Base-by-base conservation (phyloP, 495 filamentous ascomycete species). In the Chaetomidium leptoderma region DNA sequence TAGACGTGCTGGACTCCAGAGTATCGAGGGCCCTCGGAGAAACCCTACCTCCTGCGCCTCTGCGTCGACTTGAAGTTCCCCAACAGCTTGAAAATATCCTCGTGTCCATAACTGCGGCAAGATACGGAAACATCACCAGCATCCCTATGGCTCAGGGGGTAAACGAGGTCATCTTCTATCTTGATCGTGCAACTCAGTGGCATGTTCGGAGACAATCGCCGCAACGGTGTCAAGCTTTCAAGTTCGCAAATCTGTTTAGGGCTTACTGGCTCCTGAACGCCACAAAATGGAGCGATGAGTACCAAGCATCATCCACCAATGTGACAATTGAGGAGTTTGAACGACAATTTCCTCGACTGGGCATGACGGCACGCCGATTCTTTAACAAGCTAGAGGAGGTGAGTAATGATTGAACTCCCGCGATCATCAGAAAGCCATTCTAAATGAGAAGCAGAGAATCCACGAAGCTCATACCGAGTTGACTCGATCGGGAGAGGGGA, bases 251-350 rank as follows among this genome's bases (percentile, higher is more conserved):
- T 35, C 35, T 61, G 16, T 24, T 58, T 9, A 32, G 62, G 10
- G 62, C 62, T 4, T 64, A 52, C 4, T 64, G 58, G 58, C 48
- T 59, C 16, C 48, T 64, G 5, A 45, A 58, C n/a, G 45, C 55
- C 3, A 64, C 51, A 13, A 43, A 35, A 32, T 23, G 23, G 16
- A 30, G 40, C 3, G 39, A 58, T 26, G 62, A 63, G 35, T 63
- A 59, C 26, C 39, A 30, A 6, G 30, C 13, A 6, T 30, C 48
- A 1, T n/a, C 26, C 33, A 24, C 21, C 44, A 26, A 46, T 37
- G 13, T 51, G 3, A 29, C 56, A 14, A 27, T 60, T 11, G 58
- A 24, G 8, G 39, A 61, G 14, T 55, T 61, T 7, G 53, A 52
- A 37, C 26, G n/a, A 26, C 37, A 61, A 5, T 53, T 61, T 19